Conservation (phyloP, 2,329 filamentous ascomycete genomes). For the Volutella citrinella region DNA sequence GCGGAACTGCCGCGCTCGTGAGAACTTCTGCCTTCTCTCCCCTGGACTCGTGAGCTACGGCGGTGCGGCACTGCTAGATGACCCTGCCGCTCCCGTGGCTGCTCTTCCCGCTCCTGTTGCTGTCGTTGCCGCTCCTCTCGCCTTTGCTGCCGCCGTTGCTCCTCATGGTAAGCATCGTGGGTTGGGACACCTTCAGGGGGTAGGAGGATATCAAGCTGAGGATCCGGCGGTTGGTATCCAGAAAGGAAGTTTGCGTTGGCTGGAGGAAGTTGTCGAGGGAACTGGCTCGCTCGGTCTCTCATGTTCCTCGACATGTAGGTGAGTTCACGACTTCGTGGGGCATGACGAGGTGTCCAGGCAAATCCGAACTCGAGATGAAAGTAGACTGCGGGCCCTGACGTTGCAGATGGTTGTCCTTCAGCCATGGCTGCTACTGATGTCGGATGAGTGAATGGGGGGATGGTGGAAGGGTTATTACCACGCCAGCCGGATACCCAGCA, state of each 20-base stretch:
- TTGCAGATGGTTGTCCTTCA: slow-evolving; percentile 23
- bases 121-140: slow-evolving; percentile 9
- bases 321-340: slow-evolving; percentile 42
- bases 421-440: slow-evolving; percentile 17
- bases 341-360: slow-evolving; percentile 44
- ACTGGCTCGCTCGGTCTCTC: slow-evolving; percentile 39
- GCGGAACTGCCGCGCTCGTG: slow-evolving; percentile 48
- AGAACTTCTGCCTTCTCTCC: slow-evolving; percentile 24
- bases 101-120: slow-evolving; percentile 3
- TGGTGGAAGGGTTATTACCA: too few species aligned
- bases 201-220: too few species aligned
- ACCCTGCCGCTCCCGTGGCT: neutral
- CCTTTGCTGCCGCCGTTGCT: slow-evolving; percentile 12
- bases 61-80: slow-evolving; percentile 2
- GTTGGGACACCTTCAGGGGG: too few species aligned
- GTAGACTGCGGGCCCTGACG: too few species aligned
- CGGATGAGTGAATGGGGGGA: neutral
- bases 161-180: slow-evolving; percentile 8
- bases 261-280: slow-evolving; percentile 44
- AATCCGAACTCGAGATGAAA: slow-evolving; percentile 51
- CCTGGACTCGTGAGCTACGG: slow-evolving; percentile 18
- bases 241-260: too few species aligned
- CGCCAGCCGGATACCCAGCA: too few species aligned
- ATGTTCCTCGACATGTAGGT: slow-evolving; percentile 46
- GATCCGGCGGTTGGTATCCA: too few species aligned